Conservation (phyloP, 2,329 filamentous ascomycete genomes). For the Phyllosticta citrichinensis region DNA sequence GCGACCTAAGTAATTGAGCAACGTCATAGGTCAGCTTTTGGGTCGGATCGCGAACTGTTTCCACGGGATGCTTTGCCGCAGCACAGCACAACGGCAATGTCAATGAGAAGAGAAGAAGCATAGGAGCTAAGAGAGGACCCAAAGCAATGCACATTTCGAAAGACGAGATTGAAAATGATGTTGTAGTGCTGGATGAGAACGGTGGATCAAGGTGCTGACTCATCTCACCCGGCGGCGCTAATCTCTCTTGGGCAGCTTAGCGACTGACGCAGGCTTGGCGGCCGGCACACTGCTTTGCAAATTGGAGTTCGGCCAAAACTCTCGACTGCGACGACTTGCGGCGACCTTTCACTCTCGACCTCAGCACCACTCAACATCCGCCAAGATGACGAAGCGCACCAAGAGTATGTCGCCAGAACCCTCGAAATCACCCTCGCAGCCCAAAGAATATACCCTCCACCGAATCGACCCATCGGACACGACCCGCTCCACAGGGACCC, state of each 20-base stretch:
- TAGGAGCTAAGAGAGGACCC: too few relatives aligned
- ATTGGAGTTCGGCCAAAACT: constrained; percentile 8
- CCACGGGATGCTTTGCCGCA: not conserved
- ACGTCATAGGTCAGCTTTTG: not conserved
- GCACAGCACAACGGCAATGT: not conserved
- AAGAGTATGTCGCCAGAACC: constrained; percentile 15
- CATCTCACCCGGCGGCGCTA: not conserved
- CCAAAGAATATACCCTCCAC: not conserved
- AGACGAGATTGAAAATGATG: not conserved
- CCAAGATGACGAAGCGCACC: constrained; percentile 46
- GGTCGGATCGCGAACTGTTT: not conserved
- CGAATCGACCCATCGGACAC: not conserved
- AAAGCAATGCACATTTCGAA: not conserved
- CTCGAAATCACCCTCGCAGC: not conserved
- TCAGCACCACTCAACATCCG: constrained; percentile 8
- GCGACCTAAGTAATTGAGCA: not conserved
- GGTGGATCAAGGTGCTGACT: not conserved
- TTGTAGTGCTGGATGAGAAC: not conserved
- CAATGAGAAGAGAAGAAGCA: not conserved
- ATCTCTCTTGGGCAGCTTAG: not conserved
- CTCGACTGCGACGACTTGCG: constrained; percentile 6
- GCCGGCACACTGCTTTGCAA: constrained; percentile 1
- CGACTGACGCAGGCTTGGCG: constrained; percentile 7
- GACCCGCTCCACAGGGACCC: not conserved
- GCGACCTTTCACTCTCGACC: constrained; percentile 1